Base-by-base conservation (phyloP, 208 protist species). In the Strigomonas culicis region DNA sequence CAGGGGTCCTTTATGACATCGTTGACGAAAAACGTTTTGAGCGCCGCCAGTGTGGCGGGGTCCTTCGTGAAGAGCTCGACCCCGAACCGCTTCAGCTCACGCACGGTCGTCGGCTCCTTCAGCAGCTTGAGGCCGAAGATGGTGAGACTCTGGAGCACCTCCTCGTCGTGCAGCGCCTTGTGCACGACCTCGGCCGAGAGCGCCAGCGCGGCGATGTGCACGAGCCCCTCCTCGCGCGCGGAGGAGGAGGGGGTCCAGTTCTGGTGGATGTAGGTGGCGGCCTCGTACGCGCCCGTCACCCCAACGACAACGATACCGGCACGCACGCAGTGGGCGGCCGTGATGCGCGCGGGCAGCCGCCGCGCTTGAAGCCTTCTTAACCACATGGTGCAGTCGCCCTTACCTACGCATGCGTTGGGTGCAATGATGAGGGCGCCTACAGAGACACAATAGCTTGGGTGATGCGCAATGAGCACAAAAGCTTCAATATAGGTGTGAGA, bases 1-100 rank as follows among this genome's bases (percentile, higher is more conserved):
- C 86, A 95, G 13, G 60, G 15, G 60, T 95, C 90, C 34, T 78
- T 66, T 56, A 93, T 80, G n/a, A 93, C 62, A 25, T 89, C 82
- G 7, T 80, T 59, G 15, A 93, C 82, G 28, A 82, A 79, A 57
- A 84, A 83, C 36, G 60, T 41, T 66, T 94, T 94, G 13, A 94
- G 57, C 30, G 69, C 59, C 6, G 39, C 36, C 24, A 79, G 67
- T 25, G 79, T 75, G 24, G 66, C 60, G 44, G 74, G 74, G 67
- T 92, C 77, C 4, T 36, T 22, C 6, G 74, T 77, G 30, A 86
- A 68, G 11, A 91, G 69, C 49, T 89, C 55, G 51, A 84, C 68
- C 11, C 79, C 75, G 64, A 94, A 89, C 27, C 41, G 31, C 2
- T 65, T 59, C 62, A 93, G 75, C 21, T 80, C 68, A 25, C 50